Percentiles rank a stretch among this genome's conserved stretches.
phyloP scores from a whole-genome alignment of 441 rosid genomes.

The Capsella rubella region DNA sequence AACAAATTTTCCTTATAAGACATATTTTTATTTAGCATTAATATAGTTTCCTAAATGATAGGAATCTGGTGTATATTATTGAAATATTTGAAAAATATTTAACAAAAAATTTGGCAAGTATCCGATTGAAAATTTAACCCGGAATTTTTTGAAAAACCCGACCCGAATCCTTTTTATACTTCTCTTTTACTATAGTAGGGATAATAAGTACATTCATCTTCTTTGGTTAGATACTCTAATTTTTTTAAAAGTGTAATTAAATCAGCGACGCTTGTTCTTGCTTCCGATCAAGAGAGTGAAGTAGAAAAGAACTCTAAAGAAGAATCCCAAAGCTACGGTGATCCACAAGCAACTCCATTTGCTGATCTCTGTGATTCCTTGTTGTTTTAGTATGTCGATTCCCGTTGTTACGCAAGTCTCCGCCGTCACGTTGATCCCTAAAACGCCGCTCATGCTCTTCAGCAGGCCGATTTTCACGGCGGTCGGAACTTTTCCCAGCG shows the following conservation, averaged over 20 bases:
- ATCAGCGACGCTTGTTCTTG: conserved; percentile 66
- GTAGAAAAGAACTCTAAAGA: conserved; percentile 74
- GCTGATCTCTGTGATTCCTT: conserved; percentile 69
- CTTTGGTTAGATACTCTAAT: conserved; percentile 18
- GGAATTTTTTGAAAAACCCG: too few species aligned
- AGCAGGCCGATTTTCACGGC: conserved; percentile 57
- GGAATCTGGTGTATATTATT: too few species aligned
- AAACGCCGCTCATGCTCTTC: conserved; percentile 55
- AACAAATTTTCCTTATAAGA: too few species aligned
- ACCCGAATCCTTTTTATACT: too few species aligned
- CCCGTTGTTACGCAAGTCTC: conserved; percentile 78
- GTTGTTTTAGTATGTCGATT: conserved; percentile 54
- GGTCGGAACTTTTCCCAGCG: conserved; percentile 56
- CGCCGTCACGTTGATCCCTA: conserved; percentile 67
- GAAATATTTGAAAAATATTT: too few species aligned
- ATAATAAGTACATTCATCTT: background rate
- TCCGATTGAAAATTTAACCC: too few species aligned
- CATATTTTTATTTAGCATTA: too few species aligned
- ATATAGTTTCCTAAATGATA: too few species aligned
- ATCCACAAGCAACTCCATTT: conserved; percentile 89
- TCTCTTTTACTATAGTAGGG: too few species aligned
- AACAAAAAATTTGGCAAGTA: too few species aligned
- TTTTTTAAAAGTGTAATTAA: background rate
- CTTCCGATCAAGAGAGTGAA: conserved; percentile 69
- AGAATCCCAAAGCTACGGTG: conserved; percentile 82